These are phyloP conservation scores for Yamadazyma phyllophila DNA, from an alignment of 805 yeast species.

Conservation along the genomic window DNA sequence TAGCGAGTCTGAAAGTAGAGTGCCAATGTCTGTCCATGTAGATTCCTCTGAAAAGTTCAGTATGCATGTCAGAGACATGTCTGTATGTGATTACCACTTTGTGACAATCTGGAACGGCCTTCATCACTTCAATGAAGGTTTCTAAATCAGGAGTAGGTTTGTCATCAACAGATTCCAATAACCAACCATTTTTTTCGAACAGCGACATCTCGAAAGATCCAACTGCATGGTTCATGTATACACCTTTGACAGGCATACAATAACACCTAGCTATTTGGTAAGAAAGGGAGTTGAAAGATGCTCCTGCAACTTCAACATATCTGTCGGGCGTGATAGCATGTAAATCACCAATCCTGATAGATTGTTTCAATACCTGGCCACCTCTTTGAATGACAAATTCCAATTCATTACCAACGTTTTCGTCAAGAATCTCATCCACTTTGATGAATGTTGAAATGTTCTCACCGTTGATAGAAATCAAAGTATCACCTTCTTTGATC, in stretches of 20 bases:
- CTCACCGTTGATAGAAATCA: constrained; percentile 68
- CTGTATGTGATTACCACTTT: constrained; percentile 70
- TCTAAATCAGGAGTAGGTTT: constrained; percentile 71
- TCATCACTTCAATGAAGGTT: constrained; percentile 75
- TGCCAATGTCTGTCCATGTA: constrained; percentile 86
- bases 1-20: constrained; percentile 64
- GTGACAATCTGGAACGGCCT: constrained; percentile 68
- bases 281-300: constrained; percentile 78
- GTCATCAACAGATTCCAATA: constrained; percentile 75
- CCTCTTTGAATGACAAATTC: constrained; percentile 69
- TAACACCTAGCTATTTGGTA: constrained; percentile 86
- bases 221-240: constrained; percentile 71
- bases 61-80: constrained; percentile 77
- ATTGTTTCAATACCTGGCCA: constrained; percentile 53
- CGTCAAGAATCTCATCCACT: constrained; percentile 82
- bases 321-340: constrained; percentile 81
- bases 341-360: constrained; percentile 65
- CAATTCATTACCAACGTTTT: constrained; percentile 57
- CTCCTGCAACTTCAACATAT: constrained; percentile 81
- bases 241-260: constrained; percentile 83
- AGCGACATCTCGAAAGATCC: constrained; percentile 68
- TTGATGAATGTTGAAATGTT: constrained; percentile 67
- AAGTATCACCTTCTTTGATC: constrained; percentile 82
- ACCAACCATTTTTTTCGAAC: constrained; percentile 71
- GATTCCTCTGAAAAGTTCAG: constrained; percentile 63